Evolutionary conservation across 805 yeast species (phyloP).

Genomic region (Ogataea pignaliae): DNA sequence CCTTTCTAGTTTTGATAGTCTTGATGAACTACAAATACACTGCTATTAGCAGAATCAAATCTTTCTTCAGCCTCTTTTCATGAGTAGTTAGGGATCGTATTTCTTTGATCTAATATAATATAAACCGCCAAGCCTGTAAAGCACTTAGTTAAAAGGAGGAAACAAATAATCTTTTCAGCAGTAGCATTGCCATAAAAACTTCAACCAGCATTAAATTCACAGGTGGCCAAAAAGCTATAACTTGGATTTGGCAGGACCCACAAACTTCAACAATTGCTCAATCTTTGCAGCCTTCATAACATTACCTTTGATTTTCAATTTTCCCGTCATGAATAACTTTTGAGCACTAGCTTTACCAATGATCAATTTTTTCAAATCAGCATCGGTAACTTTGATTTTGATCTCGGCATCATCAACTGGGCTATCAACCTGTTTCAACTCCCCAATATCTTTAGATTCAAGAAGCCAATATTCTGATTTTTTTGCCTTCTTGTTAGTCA

Average conservation of each 20-base stretch:
- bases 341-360: conserved; percentile 81
- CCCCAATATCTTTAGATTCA: conserved; percentile 61
- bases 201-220: too few species aligned
- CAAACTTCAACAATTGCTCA: conserved; percentile 60
- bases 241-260: conserved; percentile 40
- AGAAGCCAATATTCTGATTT: conserved; percentile 55
- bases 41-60: too few species aligned
- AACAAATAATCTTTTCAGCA: too few species aligned
- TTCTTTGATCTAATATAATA: too few species aligned
- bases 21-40: too few species aligned
- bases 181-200: too few species aligned
- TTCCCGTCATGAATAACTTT: conserved; percentile 78
- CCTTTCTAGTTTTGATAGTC: too few species aligned
- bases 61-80: too few species aligned
- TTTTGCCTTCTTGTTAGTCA: conserved; percentile 58
- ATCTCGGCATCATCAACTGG: conserved; percentile 50
- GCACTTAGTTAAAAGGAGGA: too few species aligned
- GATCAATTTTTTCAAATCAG: conserved; percentile 66
- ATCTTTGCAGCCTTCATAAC: conserved; percentile 84
- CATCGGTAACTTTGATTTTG: conserved; percentile 59
- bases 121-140: too few species aligned
- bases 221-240: too few species aligned
- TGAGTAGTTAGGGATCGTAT: too few species aligned
- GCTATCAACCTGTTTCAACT: conserved; percentile 19
- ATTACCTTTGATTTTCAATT: conserved; percentile 83